Evolutionary conservation across 345 rosid species (phyloP).

Genomic region (Rhodamnia argentea): DNA sequence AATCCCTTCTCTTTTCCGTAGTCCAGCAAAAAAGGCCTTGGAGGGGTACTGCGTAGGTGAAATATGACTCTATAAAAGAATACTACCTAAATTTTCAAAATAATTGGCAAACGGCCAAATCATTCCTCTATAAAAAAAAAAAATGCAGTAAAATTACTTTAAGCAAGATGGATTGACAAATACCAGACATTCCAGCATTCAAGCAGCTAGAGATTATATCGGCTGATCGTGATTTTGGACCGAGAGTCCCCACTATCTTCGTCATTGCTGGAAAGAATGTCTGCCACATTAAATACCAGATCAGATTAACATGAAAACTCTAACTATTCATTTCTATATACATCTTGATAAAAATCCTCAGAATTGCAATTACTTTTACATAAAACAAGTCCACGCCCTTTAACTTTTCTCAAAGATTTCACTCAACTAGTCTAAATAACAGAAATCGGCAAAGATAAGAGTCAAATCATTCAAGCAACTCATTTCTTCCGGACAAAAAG

Average conservation of each 20-base stretch:
- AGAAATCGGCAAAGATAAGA: not conserved
- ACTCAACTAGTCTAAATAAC: not conserved
- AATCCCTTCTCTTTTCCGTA: not conserved
- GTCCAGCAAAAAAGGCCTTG: not conserved
- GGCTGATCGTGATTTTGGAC: conserved; percentile 38
- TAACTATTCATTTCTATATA: not conserved
- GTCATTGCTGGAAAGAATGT: conserved; percentile 64
- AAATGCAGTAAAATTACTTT: not conserved
- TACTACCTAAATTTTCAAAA: not conserved
- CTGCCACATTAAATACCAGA: conserved; percentile 13
- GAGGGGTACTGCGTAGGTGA: not conserved
- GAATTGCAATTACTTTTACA: not conserved
- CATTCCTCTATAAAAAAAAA: not conserved
- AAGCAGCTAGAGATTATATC: conserved; percentile 43
- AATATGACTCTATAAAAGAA: not conserved
- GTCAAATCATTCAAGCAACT: not conserved
- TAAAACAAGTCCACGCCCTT: not conserved
- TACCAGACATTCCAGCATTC: conserved; percentile 74
- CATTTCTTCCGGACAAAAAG: not conserved
- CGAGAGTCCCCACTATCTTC: conserved; percentile 70
- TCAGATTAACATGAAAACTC: not conserved
- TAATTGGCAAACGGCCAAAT: not conserved
- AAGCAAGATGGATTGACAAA: not conserved
- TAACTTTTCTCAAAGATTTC: not conserved
- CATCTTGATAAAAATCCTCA: not conserved